Evolutionary conservation across 148 eudicot genomes (phyloP).

Genomic region (Selenicereus undatus): DNA sequence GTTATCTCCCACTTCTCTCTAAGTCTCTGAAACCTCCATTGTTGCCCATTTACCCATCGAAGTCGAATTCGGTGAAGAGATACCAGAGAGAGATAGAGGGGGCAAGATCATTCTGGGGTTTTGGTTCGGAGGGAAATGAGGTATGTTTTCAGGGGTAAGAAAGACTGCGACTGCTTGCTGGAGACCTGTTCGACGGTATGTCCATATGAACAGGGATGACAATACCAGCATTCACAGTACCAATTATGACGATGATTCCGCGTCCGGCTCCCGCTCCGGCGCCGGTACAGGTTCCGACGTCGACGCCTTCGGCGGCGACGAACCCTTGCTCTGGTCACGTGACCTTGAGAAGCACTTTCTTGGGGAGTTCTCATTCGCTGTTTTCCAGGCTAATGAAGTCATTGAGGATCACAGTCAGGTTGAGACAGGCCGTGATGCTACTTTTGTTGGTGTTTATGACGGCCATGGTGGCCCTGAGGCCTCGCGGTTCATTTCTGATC

Average conservation of each 20-base stretch:
- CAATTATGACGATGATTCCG: neutral
- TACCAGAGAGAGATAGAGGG: too few species aligned
- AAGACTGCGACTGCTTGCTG: constrained; percentile 35
- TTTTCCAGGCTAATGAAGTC: constrained; percentile 48
- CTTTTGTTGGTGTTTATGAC: constrained; percentile 66
- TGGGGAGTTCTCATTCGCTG: constrained; percentile 57
- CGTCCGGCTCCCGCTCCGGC: neutral
- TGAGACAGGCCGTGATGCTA: constrained; percentile 43
- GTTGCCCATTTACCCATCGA: neutral
- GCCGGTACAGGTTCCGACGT: neutral
- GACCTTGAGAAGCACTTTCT: constrained; percentile 51
- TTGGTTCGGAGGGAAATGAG: constrained; percentile 33
- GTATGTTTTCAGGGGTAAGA: constrained; percentile 32
- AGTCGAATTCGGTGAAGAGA: too few species aligned
- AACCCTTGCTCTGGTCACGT: constrained; percentile 45
- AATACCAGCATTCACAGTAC: too few species aligned
- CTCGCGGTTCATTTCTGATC: constrained; percentile 40
- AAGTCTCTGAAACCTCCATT: neutral
- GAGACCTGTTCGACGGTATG: constrained; percentile 32
- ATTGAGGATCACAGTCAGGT: constrained; percentile 69
- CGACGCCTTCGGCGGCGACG: neutral
- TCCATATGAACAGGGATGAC: constrained; percentile 29
- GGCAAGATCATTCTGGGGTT: neutral
- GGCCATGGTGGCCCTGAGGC: constrained; percentile 73
- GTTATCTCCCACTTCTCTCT: neutral